A percentile compares a stretch with the other conserved stretches of the same genome.
phyloP scores from a whole-genome alignment of 2,329 filamentous ascomycete species.

The Grosmannia clavigera region DNA sequence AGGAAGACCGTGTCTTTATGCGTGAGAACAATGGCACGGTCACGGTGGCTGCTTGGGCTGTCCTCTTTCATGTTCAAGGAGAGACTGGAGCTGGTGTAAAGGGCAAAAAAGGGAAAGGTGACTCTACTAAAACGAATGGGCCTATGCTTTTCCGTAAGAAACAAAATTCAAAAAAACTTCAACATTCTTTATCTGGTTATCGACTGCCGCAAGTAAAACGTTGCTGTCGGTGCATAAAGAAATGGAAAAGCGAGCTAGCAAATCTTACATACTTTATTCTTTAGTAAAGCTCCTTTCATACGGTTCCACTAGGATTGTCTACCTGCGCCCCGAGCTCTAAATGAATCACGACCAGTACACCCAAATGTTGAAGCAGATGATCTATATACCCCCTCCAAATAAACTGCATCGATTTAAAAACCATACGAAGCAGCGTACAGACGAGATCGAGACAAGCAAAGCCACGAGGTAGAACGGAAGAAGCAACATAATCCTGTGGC shows the following conservation, averaged over 20 bases:
- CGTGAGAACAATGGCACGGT: neutral
- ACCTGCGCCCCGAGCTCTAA: neutral
- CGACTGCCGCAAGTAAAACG: neutral
- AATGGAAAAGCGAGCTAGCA: neutral
- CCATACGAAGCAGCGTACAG: neutral
- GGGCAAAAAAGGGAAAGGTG: neutral
- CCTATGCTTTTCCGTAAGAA: neutral
- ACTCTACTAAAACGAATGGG: neutral
- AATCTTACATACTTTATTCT: neutral
- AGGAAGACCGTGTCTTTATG: neutral
- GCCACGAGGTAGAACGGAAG: neutral
- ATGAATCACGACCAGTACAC: neutral
- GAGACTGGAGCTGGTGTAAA: neutral
- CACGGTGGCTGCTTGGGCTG: neutral
- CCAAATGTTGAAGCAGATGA: neutral
- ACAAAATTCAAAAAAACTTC: constrained; percentile 6
- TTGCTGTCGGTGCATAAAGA: neutral
- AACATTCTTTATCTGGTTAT: neutral
- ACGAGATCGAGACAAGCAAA: neutral
- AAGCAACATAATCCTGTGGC: neutral
- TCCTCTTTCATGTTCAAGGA: neutral
- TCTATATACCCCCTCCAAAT: neutral
- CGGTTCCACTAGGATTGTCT: neutral
- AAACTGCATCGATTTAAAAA: neutral
- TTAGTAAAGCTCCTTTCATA: neutral